Evolutionary conservation across 164 flowering plant species (phyloP).

Genomic region (Akebia trifoliata): DNA sequence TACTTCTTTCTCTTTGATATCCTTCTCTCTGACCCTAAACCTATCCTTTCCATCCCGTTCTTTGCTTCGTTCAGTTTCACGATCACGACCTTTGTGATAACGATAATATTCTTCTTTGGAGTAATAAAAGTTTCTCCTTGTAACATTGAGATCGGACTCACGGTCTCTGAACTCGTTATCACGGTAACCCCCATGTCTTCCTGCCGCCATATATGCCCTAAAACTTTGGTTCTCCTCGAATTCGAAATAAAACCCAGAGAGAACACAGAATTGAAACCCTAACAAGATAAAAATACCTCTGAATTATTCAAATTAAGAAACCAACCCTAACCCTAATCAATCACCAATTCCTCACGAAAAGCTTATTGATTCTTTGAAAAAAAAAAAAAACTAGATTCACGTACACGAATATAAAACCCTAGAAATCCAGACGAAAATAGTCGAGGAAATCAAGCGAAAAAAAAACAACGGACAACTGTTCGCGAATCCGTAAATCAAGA

Average conservation of each 20-base stretch:
- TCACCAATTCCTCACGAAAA: no score
- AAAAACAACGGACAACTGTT: no score
- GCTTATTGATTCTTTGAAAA: no score
- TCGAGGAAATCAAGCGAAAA: no score
- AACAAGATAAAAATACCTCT: no score
- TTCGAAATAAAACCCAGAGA: neutral
- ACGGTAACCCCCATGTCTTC: constrained; percentile 57
- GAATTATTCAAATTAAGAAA: no score
- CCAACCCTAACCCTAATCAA: no score
- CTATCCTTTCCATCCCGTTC: constrained; percentile 17
- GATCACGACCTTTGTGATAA: constrained; percentile 17
- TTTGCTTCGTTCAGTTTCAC: constrained; percentile 7
- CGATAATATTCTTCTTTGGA: constrained; percentile 35
- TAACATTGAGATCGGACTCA: constrained; percentile 33
- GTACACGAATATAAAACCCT: no score
- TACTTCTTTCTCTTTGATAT: constrained; percentile 34
- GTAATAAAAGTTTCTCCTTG: constrained; percentile 26
- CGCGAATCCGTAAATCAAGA: no score
- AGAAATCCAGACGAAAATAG: no score
- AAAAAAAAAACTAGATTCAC: no score
- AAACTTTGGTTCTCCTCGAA: no score
- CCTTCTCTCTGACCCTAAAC: constrained; percentile 25
- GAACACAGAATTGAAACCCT: neutral
- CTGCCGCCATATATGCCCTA: constrained; percentile 79
- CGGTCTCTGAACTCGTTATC: constrained; percentile 49